Evolutionary conservation across 768 basidiomycete species (phyloP).

Genomic region (Lactarius hatsudake): DNA sequence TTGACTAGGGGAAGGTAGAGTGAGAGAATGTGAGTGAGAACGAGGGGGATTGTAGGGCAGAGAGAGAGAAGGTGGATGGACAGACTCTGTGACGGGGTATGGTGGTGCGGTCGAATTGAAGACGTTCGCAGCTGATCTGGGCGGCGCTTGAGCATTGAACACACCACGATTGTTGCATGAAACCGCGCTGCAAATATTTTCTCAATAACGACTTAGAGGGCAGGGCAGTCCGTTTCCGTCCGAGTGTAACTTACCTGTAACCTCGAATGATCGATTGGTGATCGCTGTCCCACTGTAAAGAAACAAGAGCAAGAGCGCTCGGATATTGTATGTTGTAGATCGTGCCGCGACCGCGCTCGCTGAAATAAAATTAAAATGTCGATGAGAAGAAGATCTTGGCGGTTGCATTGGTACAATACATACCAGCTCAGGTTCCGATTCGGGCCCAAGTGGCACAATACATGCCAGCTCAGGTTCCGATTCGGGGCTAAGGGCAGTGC

Average conservation of each 20-base stretch:
- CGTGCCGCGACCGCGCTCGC: not conserved
- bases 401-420: not conserved
- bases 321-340: not conserved
- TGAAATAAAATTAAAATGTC: not conserved
- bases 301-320: not conserved
- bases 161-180: not conserved
- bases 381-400: not conserved
- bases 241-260: not conserved
- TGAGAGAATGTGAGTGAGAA: not conserved
- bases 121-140: not conserved
- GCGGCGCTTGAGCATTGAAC: not conserved
- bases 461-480: not conserved
- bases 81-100: not conserved
- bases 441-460: not conserved
- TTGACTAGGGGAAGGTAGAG: not conserved
- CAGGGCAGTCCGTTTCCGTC: not conserved
- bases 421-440: not conserved
- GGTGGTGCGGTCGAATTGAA: not conserved
- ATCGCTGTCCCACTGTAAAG: not conserved
- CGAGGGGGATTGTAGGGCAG: not conserved
- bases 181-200: not conserved
- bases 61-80: not conserved
- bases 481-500: not conserved
- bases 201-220: not conserved
- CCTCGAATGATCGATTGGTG: not conserved